Base-by-base conservation (phyloP, 164 flowering plant genomes). In the Cinnamomum micranthum region DNA sequence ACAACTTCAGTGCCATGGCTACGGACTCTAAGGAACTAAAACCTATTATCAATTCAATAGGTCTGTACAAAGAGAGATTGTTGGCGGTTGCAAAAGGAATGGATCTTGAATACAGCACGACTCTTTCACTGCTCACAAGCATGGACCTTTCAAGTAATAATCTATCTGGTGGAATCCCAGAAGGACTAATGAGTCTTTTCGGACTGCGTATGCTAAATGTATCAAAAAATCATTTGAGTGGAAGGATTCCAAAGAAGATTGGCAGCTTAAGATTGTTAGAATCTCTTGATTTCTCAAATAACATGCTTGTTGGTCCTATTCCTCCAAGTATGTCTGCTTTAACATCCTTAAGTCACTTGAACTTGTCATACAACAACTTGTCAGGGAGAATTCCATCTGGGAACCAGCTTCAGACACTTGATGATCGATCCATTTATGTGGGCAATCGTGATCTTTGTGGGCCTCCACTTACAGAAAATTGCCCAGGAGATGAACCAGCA, bases 301-400 rank as follows among this genome's bases (percentile, higher is more conserved):
- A 76, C 65, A 68, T 69, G 9, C 78, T 79, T 59, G 73, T 60
- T 0, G 82, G 82, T 12, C 19, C 28, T 1, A 76, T 80, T 65
- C 74, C 82, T 12, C 71, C 60, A 17, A 66, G 68, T 65, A 47
- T 79, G 63, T 47, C 78, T 33, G 51, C 50, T 2, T 1, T 80
- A 15, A 35, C 41, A 22, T 47, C 19, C 3, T n/a, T 77, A 50
- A 77, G 51, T 74, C 70, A 60, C 63, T 68, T 80, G 67, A 77
- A 80, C 65, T 60, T 80, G 72, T 80, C 77, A 22, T 47, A 71
- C 23, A 77, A 80, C 72, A 80, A 73, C 35, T 51, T 76, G 13
- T 64, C 77, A 17, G 79, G 79, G 17, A 47, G 47, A 66, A 77
- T 80, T 50, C 82, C 82, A 58, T 20, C 74, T 3, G 72, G 74